Evolutionary conservation across 257 asterid genomes (phyloP).

Genomic region (Gentiana dahurica): DNA sequence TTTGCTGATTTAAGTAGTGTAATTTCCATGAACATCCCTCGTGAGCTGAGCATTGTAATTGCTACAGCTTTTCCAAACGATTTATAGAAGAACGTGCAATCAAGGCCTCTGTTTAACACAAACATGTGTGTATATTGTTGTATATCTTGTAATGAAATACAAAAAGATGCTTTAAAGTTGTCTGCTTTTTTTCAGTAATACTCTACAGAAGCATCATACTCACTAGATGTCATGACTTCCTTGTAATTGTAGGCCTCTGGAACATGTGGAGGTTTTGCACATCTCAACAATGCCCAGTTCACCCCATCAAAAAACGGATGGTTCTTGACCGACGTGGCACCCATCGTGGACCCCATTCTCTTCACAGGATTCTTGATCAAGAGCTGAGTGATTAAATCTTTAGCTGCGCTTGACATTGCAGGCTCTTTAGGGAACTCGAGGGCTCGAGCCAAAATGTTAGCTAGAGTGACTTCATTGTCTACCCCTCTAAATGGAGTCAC

Average conservation of each 20-base stretch:
- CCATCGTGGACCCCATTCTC: conserved; percentile 66
- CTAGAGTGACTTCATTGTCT: conserved; percentile 44
- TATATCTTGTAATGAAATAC: no score
- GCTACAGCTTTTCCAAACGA: no score
- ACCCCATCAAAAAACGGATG: conserved; percentile 65
- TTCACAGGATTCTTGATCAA: conserved; percentile 47
- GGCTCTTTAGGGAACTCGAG: conserved; percentile 64
- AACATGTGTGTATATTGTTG: no score
- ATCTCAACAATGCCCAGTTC: conserved; percentile 73
- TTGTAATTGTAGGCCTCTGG: conserved; percentile 26
- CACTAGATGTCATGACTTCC: conserved; percentile 22
- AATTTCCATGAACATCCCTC: no score
- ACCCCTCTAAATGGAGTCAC: conserved; percentile 55
- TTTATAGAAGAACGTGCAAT: no score
- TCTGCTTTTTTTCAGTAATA: conserved; percentile 16
- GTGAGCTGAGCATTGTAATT: no score
- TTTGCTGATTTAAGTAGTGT: background rate
- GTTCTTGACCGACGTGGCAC: conserved; percentile 60
- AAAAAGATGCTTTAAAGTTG: no score
- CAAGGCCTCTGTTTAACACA: no score
- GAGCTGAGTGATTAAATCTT: conserved; percentile 44
- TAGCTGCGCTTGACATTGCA: conserved; percentile 26
- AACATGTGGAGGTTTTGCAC: conserved; percentile 49
- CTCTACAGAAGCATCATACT: conserved; percentile 31
- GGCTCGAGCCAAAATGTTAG: conserved; percentile 53